A percentile compares a stretch with the other conserved stretches of the same genome.
Conservation (phyloP, 495 filamentous ascomycete genomes). For the Daldinia vernicosa region DNA sequence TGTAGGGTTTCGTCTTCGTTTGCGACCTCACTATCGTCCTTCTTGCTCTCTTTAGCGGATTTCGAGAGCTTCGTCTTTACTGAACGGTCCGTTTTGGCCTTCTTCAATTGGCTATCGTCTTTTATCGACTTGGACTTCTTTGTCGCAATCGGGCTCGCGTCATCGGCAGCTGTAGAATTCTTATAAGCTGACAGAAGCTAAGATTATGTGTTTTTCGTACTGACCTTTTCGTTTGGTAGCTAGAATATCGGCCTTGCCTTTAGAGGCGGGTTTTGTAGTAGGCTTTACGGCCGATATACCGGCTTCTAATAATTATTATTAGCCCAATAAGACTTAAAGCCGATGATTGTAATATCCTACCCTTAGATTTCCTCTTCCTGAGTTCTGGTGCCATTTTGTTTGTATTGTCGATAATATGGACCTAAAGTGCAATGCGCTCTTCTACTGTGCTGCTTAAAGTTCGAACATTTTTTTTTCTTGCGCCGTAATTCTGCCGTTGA, state of each 20-base stretch:
- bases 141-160: constrained; percentile 53
- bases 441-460: neutral
- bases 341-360: constrained; percentile 54
- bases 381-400: constrained; percentile 73
- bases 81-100: constrained; percentile 43
- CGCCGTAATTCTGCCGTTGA: constrained; percentile 44
- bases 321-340: neutral
- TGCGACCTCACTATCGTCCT: constrained; percentile 42
- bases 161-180: constrained; percentile 47
- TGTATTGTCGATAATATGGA: neutral
- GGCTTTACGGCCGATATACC: constrained; percentile 60
- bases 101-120: constrained; percentile 36
- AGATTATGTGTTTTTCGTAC: constrained; percentile 5
- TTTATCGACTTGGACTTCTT: constrained; percentile 49
- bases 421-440: neutral
- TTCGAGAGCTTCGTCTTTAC: constrained; percentile 43
- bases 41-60: constrained; percentile 33
- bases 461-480: constrained; percentile 29
- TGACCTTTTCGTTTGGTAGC: constrained; percentile 63
- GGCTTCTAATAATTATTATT: constrained; percentile 42
- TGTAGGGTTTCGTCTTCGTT: constrained; percentile 46
- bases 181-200: neutral
- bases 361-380: constrained; percentile 77
- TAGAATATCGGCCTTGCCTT: constrained; percentile 60
- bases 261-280: constrained; percentile 62